Evolutionary conservation across 805 yeast genomes (phyloP).

Genomic region (Debaryomyces castellii): DNA sequence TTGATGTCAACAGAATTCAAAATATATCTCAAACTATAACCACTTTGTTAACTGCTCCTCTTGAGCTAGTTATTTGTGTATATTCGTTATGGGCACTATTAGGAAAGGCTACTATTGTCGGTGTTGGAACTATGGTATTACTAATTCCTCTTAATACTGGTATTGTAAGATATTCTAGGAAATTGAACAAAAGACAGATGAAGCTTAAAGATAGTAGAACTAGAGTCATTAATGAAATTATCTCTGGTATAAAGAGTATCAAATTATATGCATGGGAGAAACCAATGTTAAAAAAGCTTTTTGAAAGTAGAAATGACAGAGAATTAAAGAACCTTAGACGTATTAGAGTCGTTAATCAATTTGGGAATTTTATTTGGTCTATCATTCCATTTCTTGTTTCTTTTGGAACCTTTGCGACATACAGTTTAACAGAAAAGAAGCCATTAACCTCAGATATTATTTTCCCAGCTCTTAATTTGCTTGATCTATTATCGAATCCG

Average conservation of each 20-base stretch:
- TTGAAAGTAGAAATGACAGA: constrained; percentile 32
- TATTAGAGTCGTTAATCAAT: constrained; percentile 33
- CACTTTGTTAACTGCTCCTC: constrained; percentile 21
- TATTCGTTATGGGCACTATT: constrained; percentile 31
- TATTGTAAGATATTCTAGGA: constrained; percentile 23
- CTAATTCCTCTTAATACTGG: constrained; percentile 31
- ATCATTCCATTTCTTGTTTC: constrained; percentile 38
- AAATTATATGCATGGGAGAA: constrained; percentile 44
- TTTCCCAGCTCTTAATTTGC: constrained; percentile 40
- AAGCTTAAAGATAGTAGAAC: constrained; percentile 37
- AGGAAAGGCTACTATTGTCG: constrained; percentile 36
- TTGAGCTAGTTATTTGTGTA: constrained; percentile 25
- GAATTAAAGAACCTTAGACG: constrained; percentile 27
- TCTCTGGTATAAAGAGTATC: constrained; percentile 36
- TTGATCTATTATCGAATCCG: constrained; percentile 37
- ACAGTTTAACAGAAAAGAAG: constrained; percentile 20
- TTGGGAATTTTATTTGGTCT: constrained; percentile 34
- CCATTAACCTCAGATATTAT: constrained; percentile 36
- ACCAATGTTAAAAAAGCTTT: constrained; percentile 36
- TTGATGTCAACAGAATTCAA: constrained; percentile 22
- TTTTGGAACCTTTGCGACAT: constrained; percentile 30
- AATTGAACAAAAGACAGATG: constrained; percentile 27
- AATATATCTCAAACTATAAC: constrained; percentile 16
- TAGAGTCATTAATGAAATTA: constrained; percentile 36
- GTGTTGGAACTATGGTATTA: constrained; percentile 29